A percentile compares a stretch with the other conserved stretches of the same genome.
Evolutionary conservation across 495 filamentous ascomycete species (phyloP).

Genomic region (Hypoxylon trugodes): DNA sequence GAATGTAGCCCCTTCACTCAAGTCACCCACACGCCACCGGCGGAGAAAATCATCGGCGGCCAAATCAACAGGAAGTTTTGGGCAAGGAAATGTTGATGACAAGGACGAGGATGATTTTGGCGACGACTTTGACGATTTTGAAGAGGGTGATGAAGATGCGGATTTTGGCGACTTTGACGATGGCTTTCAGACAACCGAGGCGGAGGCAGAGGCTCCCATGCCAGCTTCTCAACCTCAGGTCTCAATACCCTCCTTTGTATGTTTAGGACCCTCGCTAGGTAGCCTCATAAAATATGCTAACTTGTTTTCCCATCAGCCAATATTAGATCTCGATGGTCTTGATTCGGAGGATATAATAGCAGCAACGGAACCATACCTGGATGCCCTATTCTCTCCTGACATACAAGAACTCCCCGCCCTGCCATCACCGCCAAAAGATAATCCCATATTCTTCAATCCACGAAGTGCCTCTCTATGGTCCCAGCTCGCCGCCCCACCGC

Average conservation of each 20-base stretch:
- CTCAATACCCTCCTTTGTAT: constrained; percentile 61
- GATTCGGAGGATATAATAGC: constrained; percentile 59
- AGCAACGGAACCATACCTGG: constrained; percentile 62
- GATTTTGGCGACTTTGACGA: constrained; percentile 95
- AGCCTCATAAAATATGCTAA: constrained; percentile 47
- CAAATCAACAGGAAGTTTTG: constrained; percentile 45
- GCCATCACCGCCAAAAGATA: constrained; percentile 55
- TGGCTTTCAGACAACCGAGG: constrained; percentile 73
- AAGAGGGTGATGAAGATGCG: constrained; percentile 75
- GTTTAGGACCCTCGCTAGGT: constrained; percentile 46
- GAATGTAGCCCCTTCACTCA: constrained; percentile 46
- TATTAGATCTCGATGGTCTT: constrained; percentile 76
- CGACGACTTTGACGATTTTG: constrained; percentile 97
- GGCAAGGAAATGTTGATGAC: constrained; percentile 51
- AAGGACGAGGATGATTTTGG: constrained; percentile 69
- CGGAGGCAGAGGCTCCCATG: constrained; percentile 54
- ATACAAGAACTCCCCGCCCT: constrained; percentile 59
- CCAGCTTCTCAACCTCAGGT: constrained; percentile 56
- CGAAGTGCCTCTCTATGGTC: constrained; percentile 91
- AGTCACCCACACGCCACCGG: constrained; percentile 34
- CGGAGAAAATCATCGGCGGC: constrained; percentile 53
- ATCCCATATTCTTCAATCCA: constrained; percentile 71
- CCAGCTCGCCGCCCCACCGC: constrained; percentile 92
- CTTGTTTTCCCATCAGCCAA: constrained; percentile 57
- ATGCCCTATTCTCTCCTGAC: constrained; percentile 65